Base-by-base conservation (phyloP, 148 eudicot genomes). In the Pouteria glomerata region DNA sequence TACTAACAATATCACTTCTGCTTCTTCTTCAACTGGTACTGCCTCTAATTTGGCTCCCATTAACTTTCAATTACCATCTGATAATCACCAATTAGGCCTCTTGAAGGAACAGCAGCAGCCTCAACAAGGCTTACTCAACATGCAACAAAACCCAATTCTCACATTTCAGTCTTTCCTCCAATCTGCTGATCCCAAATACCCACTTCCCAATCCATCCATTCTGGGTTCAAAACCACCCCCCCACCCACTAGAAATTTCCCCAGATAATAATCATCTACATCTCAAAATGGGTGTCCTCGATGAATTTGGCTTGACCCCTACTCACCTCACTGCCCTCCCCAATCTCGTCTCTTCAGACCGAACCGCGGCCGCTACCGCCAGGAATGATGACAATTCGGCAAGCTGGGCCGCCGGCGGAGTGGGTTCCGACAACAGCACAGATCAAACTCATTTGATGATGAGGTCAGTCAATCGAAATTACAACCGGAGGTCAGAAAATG, bases 81-180 rank as follows among this genome's bases (percentile, higher is more conserved):
- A 5, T 39, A 10, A 39, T 39, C n/a, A n/a, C n/a, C n/a, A 48
- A 48, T 50, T 50, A 50, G 21, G 53, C 57, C 7, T 53, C 10
- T 39, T 39, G 44, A 39, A 39, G n/a, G n/a, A n/a, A n/a, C n/a
- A n/a, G n/a, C n/a, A n/a, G 44, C 44, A 39, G 44, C 5, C 44
- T 39, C 44, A 39, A 39, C 44, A 39, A 39, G 44, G 44, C 44
- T 39, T 48, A 16, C 53, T 48, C 15, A 48, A 48, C 18, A 48
- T 48, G 53, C 53, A 39, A n/a, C 70, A 55, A 8, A 70, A 75
- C 68, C 67, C 74, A 66, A 57, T 79, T 29, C 65, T 66, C 31
- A 30, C 67, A 12, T 76, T 80, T 16, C 83, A 76, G 15, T 71
- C 78, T 19, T 77, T 78, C 63, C 75, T 76, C 24, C 85, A 78